Conservation (phyloP, 2,329 filamentous ascomycete species). For the Pyrenochaeta sp. region DNA sequence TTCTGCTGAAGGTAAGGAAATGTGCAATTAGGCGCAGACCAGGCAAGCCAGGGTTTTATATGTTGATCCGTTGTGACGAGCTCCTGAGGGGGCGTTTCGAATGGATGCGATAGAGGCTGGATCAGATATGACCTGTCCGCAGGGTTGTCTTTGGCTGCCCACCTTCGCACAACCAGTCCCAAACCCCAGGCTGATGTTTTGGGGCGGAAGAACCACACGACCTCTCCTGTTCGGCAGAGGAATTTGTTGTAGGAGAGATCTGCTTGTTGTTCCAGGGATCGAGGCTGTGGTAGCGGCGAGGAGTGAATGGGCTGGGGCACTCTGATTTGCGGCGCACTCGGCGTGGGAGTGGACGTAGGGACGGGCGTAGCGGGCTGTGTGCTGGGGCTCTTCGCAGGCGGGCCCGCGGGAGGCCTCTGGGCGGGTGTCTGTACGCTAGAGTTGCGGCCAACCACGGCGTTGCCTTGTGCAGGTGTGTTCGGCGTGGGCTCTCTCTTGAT, state of each 20-base stretch:
- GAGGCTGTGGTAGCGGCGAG: slow-evolving; percentile 52
- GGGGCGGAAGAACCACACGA: slow-evolving; percentile 65
- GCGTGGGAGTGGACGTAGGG: slow-evolving; percentile 5
- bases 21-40: slow-evolving; percentile 64
- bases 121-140: slow-evolving; percentile 51
- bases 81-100: slow-evolving; percentile 49
- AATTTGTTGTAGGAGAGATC: slow-evolving; percentile 60
- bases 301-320: slow-evolving; percentile 37
- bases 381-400: slow-evolving; percentile 33
- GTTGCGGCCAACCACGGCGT: slow-evolving; percentile 17
- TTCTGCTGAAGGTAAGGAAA: slow-evolving; percentile 54
- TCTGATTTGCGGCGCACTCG: slow-evolving; percentile 30
- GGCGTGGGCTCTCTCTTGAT: slow-evolving; percentile 41
- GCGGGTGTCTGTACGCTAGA: slow-evolving; percentile 39
- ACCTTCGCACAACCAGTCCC: slow-evolving; percentile 60
- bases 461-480: slow-evolving; percentile 3
- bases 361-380: slow-evolving; percentile 23
- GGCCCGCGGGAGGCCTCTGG: slow-evolving; percentile 27
- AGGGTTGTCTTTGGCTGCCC: slow-evolving; percentile 45
- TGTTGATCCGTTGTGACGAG: slow-evolving; percentile 55
- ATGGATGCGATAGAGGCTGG: slow-evolving; percentile 60
- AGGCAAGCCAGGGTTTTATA: slow-evolving; percentile 66
- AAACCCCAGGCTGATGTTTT: slow-evolving; percentile 61
- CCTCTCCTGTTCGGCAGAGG: slow-evolving; percentile 63
- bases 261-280: slow-evolving; percentile 57